Conservation (phyloP, 1,284 basidiomycete species). For the Tremellales sp. region DNA sequence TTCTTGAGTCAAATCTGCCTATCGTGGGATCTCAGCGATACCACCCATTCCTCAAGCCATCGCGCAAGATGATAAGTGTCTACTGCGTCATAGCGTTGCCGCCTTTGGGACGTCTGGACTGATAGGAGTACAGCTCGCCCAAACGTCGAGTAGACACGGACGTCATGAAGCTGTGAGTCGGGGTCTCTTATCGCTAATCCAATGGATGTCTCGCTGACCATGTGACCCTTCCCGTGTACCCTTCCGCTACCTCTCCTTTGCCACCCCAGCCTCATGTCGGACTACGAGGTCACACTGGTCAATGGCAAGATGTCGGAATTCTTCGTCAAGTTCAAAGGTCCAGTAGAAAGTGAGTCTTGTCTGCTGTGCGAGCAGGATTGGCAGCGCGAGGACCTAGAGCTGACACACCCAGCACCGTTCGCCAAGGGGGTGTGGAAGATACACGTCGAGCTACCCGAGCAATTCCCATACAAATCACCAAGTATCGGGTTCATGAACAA, state of each 20-base stretch:
- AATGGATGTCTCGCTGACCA: conserved; percentile 4
- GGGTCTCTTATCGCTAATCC: neutral
- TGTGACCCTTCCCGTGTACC: conserved; percentile 6
- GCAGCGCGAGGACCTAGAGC: too few relatives aligned
- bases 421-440: conserved; percentile 97
- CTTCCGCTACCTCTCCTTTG: conserved; percentile 2
- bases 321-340: conserved; percentile 92
- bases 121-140: conserved; percentile 56
- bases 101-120: neutral
- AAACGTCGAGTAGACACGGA: conserved; percentile 98
- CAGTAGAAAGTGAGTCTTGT: conserved; percentile 75
- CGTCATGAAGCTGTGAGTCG: conserved; percentile 93
- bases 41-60: too few relatives aligned
- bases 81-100: too few relatives aligned
- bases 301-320: conserved; percentile 99
- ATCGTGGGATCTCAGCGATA: too few relatives aligned
- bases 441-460: conserved; percentile 97
- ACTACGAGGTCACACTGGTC: conserved; percentile 93
- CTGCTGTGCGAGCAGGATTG: too few relatives aligned
- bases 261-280: conserved; percentile 77
- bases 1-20: too few relatives aligned
- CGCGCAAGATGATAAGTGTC: too few relatives aligned
- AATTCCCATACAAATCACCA: conserved; percentile 98
- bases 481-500: conserved; percentile 99
- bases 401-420: conserved; percentile 70